Evolutionary conservation across 495 filamentous ascomycete genomes (phyloP), one percentile per base, ranked within the genome.

Genomic region (Elasticomyces elasticus): DNA sequence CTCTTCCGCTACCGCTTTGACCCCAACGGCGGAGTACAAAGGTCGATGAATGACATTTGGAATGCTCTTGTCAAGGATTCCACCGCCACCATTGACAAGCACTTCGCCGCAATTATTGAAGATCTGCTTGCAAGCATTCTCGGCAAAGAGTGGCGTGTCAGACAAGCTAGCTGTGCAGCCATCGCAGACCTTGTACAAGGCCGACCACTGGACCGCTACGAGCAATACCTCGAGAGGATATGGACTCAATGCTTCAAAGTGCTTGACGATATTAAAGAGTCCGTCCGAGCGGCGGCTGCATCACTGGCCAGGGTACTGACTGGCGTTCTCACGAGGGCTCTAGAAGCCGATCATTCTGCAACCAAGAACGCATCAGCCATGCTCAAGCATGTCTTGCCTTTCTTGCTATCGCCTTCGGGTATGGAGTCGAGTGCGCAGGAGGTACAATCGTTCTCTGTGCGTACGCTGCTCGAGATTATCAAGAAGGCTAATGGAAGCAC

Each of bases 21-120:
- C 68, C 92, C 92, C 0, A 95, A 94, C 64, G 79, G 83, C 4
- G 90, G 88, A 64, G 92, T 97, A 20, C 86, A 87, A 63, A 81
- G 82, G 40, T 90, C 90, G 4, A 98, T 98, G 92, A 89, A 92
- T 55, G 86, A 91, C 51, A 98, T 98, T 58, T 97, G 92, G 92
- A 86, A 84, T 61, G 83, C 91, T 0, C 66, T 97, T 28, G 87
- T 97, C 51, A 92, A 89, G 65, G 88, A 95, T 54, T 76, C 85
- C 10, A 79, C 77, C 1, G 75, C 76, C 7, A 84, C 85, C 19
- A 74, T 95, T 46, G 80, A 87, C 58, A 70, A 71, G 7, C 72
- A 94, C 64, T 94, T 94, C 59, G 85, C 94, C 53, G 73, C 76
- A 15, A 95, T 98, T 57, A 85, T 97, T 73, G 70, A 79, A 19